phyloP scores from a whole-genome alignment of 805 yeast species.

The Lipomyces spencermartinsiae region DNA sequence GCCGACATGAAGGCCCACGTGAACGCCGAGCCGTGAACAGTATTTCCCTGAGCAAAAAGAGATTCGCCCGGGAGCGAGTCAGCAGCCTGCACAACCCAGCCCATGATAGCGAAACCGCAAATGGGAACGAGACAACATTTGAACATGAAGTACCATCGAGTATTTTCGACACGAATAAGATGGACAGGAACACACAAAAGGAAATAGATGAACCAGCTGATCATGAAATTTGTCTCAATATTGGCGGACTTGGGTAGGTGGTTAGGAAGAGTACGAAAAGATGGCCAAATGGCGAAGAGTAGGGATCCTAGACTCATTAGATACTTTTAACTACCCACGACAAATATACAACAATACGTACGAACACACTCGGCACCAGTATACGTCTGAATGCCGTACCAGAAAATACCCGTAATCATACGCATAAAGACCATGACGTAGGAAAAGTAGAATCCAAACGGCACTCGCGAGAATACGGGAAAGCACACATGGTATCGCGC shows the following conservation, averaged over 20 bases:
- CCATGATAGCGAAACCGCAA: slow-evolving; percentile 80
- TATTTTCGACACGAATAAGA: slow-evolving; percentile 29
- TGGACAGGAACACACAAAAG: slow-evolving; percentile 20
- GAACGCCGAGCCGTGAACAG: slow-evolving; percentile 13
- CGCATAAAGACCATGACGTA: slow-evolving; percentile 64
- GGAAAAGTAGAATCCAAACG: slow-evolving; percentile 56
- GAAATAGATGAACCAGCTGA: slow-evolving; percentile 21
- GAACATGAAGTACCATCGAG: slow-evolving; percentile 43
- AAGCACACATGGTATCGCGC: slow-evolving; percentile 58
- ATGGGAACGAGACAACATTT: slow-evolving; percentile 67
- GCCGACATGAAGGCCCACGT: slow-evolving; percentile 23
- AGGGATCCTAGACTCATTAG: slow-evolving; percentile 47
- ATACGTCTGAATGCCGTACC: slow-evolving; percentile 89
- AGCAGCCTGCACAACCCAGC: slow-evolving; percentile 64
- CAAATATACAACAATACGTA: slow-evolving; percentile 42
- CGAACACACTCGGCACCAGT: slow-evolving; percentile 83
- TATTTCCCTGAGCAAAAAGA: slow-evolving; percentile 11
- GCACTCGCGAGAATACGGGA: slow-evolving; percentile 52
- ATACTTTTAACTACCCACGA: neutral
- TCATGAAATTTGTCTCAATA: slow-evolving; percentile 23
- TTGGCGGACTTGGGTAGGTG: slow-evolving; percentile 17
- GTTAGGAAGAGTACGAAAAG: slow-evolving; percentile 20
- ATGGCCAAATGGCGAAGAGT: slow-evolving; percentile 52
- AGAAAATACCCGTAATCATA: slow-evolving; percentile 83
- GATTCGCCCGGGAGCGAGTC: slow-evolving; percentile 15